A percentile compares a stretch with the other conserved stretches of the same genome.
Evolutionary conservation across 345 rosid genomes (phyloP).

Genomic region (Boechera stricta): DNA sequence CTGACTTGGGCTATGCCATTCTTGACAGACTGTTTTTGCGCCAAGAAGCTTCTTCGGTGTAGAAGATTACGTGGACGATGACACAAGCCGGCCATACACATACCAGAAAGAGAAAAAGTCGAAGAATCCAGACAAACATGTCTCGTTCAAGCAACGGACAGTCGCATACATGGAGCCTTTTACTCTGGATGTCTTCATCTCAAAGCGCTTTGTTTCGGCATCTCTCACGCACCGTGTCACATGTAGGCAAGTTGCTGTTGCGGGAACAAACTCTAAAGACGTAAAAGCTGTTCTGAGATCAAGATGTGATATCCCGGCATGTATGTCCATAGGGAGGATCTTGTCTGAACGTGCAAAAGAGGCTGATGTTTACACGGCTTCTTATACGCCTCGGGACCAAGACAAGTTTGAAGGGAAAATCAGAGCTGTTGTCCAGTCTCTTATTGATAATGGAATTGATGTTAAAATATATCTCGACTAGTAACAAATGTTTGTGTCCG

Average conservation of each 20-base stretch:
- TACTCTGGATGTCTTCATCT: conserved; percentile 85
- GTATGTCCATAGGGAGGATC: conserved; percentile 77
- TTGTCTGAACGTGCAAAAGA: conserved; percentile 85
- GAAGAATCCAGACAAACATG: conserved; percentile 76
- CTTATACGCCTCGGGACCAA: conserved; percentile 84
- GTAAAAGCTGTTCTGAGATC: conserved; percentile 83
- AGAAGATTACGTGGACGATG: conserved; percentile 91
- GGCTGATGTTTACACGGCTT: conserved; percentile 86
- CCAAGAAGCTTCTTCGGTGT: conserved; percentile 98
- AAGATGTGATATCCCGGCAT: conserved; percentile 88
- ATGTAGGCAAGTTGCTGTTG: conserved; percentile 90
- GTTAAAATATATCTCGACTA: conserved; percentile 74
- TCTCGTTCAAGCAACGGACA: conserved; percentile 86
- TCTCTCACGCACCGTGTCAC: conserved; percentile 93
- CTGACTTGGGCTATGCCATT: conserved; percentile 4
- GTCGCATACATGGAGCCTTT: conserved; percentile 88
- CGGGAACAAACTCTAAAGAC: conserved; percentile 96
- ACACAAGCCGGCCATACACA: conserved; percentile 87
- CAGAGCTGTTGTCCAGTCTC: conserved; percentile 89
- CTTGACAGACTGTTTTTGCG: conserved; percentile 54
- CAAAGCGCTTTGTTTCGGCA: conserved; percentile 91
- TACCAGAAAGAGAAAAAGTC: conserved; percentile 84
- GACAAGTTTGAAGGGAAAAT: conserved; percentile 98
- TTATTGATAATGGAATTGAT: conserved; percentile 86
- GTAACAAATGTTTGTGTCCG: not conserved